Percentiles rank a stretch among this genome's conserved stretches.
Evolutionary conservation across 1,139 yeast genomes (phyloP).

Genomic region (Hansenula lynferdii): DNA sequence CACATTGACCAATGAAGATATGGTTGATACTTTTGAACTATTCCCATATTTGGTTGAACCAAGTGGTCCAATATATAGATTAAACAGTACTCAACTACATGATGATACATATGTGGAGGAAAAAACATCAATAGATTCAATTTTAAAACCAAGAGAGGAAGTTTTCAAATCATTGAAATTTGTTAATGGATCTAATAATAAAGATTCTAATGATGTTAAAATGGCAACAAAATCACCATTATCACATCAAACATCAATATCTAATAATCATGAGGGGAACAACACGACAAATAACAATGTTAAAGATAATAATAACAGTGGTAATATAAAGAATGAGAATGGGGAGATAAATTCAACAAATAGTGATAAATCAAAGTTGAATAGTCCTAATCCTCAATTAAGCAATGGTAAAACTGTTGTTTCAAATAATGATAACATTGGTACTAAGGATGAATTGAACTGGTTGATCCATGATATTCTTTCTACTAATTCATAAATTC

Average conservation of each 20-base stretch:
- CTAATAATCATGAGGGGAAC: no score
- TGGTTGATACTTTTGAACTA: slow-evolving; percentile 57
- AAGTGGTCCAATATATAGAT: slow-evolving; percentile 50
- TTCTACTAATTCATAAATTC: slow-evolving; percentile 9
- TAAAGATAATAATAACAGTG: not conserved
- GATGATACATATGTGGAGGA: slow-evolving; percentile 49
- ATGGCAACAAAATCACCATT: slow-evolving; percentile 4
- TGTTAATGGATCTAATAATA: not conserved
- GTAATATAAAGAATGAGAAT: not conserved
- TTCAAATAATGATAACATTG: slow-evolving; percentile 47
- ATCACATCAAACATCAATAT: slow-evolving; percentile 4
- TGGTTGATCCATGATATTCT: slow-evolving; percentile 63
- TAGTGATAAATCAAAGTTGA: not conserved
- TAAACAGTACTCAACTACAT: slow-evolving; percentile 48
- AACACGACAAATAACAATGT: slow-evolving; percentile 3
- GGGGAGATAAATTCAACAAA: not conserved
- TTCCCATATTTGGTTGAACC: slow-evolving; percentile 68
- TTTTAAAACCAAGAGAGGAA: slow-evolving; percentile 21
- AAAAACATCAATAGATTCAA: slow-evolving; percentile 41
- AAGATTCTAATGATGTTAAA: not conserved
- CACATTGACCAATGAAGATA: slow-evolving; percentile 60
- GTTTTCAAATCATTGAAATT: slow-evolving; percentile 8
- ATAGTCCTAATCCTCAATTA: not conserved
- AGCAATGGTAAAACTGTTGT: slow-evolving; percentile 7
- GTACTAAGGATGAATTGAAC: slow-evolving; percentile 63